Evolutionary conservation across 1,284 basidiomycete species (phyloP).

Genomic region (Sporisorium exsertum): DNA sequence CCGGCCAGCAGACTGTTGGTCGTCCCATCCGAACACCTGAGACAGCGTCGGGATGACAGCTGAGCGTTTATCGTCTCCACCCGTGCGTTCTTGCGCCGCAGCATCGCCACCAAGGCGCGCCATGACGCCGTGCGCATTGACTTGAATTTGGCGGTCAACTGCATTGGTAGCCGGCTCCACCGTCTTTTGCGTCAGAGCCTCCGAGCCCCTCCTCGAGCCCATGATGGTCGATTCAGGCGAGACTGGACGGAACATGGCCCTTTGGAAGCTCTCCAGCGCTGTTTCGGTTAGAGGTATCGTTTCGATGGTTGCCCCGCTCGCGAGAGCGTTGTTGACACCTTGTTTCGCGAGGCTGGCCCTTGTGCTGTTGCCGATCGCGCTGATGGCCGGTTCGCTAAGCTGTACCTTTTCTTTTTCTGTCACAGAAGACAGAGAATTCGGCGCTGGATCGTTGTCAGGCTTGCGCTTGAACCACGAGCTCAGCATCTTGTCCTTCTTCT

Average conservation of each 20-base stretch:
- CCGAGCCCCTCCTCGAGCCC: slow-evolving; percentile 47
- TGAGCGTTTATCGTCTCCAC: slow-evolving; percentile 9
- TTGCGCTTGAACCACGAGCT: slow-evolving; percentile 54
- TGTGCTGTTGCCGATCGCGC: slow-evolving; percentile 1
- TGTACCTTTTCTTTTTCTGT: slow-evolving; percentile 6
- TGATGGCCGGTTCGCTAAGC: not conserved
- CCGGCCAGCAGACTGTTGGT: slow-evolving; percentile 18
- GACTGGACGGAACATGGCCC: slow-evolving; percentile 28
- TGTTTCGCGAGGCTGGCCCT: slow-evolving; percentile 1
- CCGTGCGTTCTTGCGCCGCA: not conserved
- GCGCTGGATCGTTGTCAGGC: slow-evolving; percentile 13
- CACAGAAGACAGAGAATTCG: slow-evolving; percentile 8
- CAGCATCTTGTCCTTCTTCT: slow-evolving; percentile 56
- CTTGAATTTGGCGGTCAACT: not conserved
- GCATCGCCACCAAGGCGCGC: not conserved
- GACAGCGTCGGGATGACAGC: slow-evolving; percentile 34
- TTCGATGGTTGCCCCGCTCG: not conserved
- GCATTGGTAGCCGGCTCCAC: slow-evolving; percentile 10
- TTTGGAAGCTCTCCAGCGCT: slow-evolving; percentile 38
- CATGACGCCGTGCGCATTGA: not conserved
- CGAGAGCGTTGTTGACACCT: not conserved
- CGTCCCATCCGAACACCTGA: slow-evolving; percentile 37
- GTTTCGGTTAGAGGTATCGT: slow-evolving; percentile 35
- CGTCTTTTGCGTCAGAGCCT: slow-evolving; percentile 44
- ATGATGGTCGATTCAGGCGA: slow-evolving; percentile 52